Evolutionary conservation across 2,329 filamentous ascomycete species (phyloP), one percentile per base, ranked within the genome.

Genomic region (Beauveria rudraprayagi): DNA sequence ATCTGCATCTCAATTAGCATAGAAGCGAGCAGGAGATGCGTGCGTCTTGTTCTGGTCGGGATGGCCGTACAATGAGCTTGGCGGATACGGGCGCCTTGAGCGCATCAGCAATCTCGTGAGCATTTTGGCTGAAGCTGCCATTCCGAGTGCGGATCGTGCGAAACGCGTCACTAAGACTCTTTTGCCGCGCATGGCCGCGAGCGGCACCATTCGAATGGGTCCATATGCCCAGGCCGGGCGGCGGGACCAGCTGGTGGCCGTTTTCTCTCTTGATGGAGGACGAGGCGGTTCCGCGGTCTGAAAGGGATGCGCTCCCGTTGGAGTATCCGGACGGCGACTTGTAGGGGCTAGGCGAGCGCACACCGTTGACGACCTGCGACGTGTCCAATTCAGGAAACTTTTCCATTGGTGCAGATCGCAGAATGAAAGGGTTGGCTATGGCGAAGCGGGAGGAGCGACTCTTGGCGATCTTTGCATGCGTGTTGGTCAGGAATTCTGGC

Each of bases 31-130:
- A 53, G 16, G 52, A 56, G 53, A 60, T n/a, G 41, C 8, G 24
- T 11, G 16, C 34, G 22, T 22, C n/a, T 37, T 30, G 5, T 37
- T 19, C 30, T n/a, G 5, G 8, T 62, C 19, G 34, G 24, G 19
- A 22, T 53, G 53, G 62, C 67, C 72, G 65, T 88, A 97, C 93
- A 74, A 96, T 85, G 65, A 97, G 84, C 75, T 82, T 92, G 63
- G 90, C 88, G 16, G 93, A 97, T 37, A 99, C 82, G 5, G 94
- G 94, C 44, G 92, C 93, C 70, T 88, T 90, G 63, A 99, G 82
- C 57, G 92, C 92, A 73, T 94, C 91, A 50, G 92, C 92, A 68
- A 99, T 85, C 75, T 97, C 93, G 63, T 95, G 91, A 60, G 92
- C 92, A 76, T 96, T 96, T 72, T 93, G 90, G 76, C 87, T 92